phyloP scores from a whole-genome alignment of 2,329 filamentous ascomycete genomes.

The Trichophyton simii region DNA sequence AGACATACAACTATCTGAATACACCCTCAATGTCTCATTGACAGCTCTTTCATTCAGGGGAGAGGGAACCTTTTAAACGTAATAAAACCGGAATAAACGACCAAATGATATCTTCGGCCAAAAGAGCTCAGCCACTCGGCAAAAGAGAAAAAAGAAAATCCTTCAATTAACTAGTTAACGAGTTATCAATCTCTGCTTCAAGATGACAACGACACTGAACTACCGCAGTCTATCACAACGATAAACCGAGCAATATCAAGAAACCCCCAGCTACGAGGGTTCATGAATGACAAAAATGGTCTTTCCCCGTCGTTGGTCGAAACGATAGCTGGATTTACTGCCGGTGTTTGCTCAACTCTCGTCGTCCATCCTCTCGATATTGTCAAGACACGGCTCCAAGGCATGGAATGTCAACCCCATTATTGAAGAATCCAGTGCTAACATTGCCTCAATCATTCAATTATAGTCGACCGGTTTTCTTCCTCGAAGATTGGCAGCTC shows the following conservation, averaged over 20 bases:
- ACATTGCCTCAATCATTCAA: conserved; percentile 25
- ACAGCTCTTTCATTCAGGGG: no score
- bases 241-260: neutral
- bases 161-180: neutral
- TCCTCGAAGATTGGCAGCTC: conserved; percentile 41
- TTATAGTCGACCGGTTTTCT: conserved; percentile 41
- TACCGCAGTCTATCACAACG: neutral
- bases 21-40: no score
- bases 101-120: neutral
- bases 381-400: conserved; percentile 90
- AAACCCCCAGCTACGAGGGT: conserved; percentile 13
- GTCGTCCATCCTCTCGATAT: conserved; percentile 87
- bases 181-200: neutral
- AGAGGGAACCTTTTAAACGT: no score
- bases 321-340: conserved; percentile 77
- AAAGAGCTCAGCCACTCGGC: neutral
- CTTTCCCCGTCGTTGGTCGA: conserved; percentile 70
- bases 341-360: conserved; percentile 74
- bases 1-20: neutral
- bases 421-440: neutral
- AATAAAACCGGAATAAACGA: no score
- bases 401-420: conserved; percentile 34
- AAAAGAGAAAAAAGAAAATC: neutral
- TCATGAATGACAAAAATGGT: conserved; percentile 40
- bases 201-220: neutral